Evolutionary conservation across 2,329 filamentous ascomycete genomes (phyloP), one percentile per base, ranked within the genome.

Genomic region (Gnomoniopsis smithogilvyi): DNA sequence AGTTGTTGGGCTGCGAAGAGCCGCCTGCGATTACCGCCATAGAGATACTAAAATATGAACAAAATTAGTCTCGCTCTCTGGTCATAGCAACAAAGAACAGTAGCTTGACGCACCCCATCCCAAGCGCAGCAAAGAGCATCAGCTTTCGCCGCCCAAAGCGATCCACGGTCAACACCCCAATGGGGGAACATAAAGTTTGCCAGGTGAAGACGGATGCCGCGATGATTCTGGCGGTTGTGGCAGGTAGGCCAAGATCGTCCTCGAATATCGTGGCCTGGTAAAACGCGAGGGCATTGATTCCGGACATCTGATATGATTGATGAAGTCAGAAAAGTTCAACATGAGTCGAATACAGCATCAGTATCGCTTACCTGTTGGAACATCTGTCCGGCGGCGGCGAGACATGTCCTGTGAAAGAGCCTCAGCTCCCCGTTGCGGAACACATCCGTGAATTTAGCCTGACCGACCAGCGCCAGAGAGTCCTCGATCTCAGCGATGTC

Each of bases 1-100:
- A 68, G 0, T 67, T 64, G 0, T 65, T 59, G 6, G 51, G 46
- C 34, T 61, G 65, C 3, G 73, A 72, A 51, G 74, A 73, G 12
- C 51, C 51, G 41, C 51, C 51, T 33, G 51, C 51, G 14, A 54
- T 46, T 17, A 54, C 41, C 1, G 51, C 51, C 51, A 54, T 54
- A 19, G 38, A 54, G 3, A 54, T 24, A 8, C 36, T 41, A 41
- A 15, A 15, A 41, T 7, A 41, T n/a, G 36, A 41, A 6, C n/a
- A 19, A n/a, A 19, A 11, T 45, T n/a, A 45, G 43, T 45, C 17
- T 45, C 6, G 38, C 17, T 19, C 14, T 41, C 4, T 14, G 7
- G 15, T 41, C 12, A n/a, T n/a, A 7, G 3, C 36, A 41, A 4
- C 11, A 12, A 15, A 41, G 34, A 41, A 3, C 12, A n/a, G 4